Base-by-base conservation (phyloP, 768 basidiomycete species). In the Phylloporus arenicola region DNA sequence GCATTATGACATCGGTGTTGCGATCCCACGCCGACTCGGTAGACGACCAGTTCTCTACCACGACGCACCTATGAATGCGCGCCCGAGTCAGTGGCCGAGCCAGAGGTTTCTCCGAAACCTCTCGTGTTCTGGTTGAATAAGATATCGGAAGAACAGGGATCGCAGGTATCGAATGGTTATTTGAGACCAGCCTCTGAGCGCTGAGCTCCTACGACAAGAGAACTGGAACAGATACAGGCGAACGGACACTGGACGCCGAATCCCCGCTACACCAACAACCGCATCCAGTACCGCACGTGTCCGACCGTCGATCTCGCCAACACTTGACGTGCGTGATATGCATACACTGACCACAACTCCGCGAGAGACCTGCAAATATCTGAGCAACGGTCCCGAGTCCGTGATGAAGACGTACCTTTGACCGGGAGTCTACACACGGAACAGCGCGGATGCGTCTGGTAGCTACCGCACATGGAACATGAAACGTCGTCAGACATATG, bases 341-440 rank as follows among this genome's bases (percentile, higher is more conserved):
- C 47, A 73, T 73, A 57, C 86, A 88, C 24, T 70, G 71, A 37
- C 80, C 59, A 58, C 86, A 88, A 39, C 74, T 81, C 45, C 75
- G 71, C 6, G 83, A 81, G 12, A 87, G 73, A 22, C 84, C 86
- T 86, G 44, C 7, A 19, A 13, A 42, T 1, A 40, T 48, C 42
- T 6, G 22, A 40, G 35, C 4, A 22, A 16, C n/a, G 24, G n/a
- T 12, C 19, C 7, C 16, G 12, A 17, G 16, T 17, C 3, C 25
- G 31, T 1, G 14, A 6, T 14, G 10, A 33, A 6, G 1, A 63
- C 73, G 10, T 54, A 81, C 89, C 86, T 75, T 81, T 86, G 50
- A 85, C 81, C 6, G 86, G 84, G 27, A 91, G 75, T 43, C 87
- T 76, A 63, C 89, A 91, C 16, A 91, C 76, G 0, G 86, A 79